Evolutionary conservation across 495 filamentous ascomycete genomes (phyloP).

Genomic region (Aspergillus sclerotioniger): DNA sequence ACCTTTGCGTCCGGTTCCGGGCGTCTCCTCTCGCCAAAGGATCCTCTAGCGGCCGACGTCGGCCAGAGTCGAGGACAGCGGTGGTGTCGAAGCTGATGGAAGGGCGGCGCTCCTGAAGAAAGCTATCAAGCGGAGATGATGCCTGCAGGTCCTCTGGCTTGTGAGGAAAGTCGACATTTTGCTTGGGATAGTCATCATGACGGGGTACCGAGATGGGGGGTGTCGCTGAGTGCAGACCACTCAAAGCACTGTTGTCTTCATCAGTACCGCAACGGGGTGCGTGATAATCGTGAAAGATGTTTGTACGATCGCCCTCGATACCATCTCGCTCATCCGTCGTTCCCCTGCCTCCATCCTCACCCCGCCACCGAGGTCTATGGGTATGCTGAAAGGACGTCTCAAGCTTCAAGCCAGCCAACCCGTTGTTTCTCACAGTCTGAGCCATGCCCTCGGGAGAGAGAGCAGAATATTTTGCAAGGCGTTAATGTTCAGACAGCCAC

Average conservation of each 20-base stretch:
- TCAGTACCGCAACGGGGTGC: slow-evolving; percentile 46
- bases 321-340: slow-evolving; percentile 35
- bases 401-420: slow-evolving; percentile 41
- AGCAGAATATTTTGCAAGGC: slow-evolving; percentile 12
- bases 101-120: slow-evolving; percentile 38
- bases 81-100: slow-evolving; percentile 46
- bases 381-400: slow-evolving; percentile 39
- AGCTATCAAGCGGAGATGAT: slow-evolving; percentile 45
- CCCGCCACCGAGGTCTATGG: slow-evolving; percentile 26
- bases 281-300: slow-evolving; percentile 39
- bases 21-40: slow-evolving; percentile 37
- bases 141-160: slow-evolving; percentile 41
- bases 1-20: slow-evolving; percentile 26
- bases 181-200: slow-evolving; percentile 27
- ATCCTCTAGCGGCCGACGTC: slow-evolving; percentile 36
- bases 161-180: slow-evolving; percentile 35
- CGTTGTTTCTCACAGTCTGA: slow-evolving; percentile 33
- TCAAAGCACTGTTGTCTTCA: slow-evolving; percentile 46
- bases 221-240: slow-evolving; percentile 45
- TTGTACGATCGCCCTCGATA: slow-evolving; percentile 47
- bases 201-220: slow-evolving; percentile 49
- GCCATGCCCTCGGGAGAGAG: slow-evolving; percentile 37
- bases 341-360: slow-evolving; percentile 26
- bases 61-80: slow-evolving; percentile 38
- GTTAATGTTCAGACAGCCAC: slow-evolving; percentile 9